Evolutionary conservation across 345 rosid genomes (phyloP).

Genomic region (Rhodomyrtus tomentosa): DNA sequence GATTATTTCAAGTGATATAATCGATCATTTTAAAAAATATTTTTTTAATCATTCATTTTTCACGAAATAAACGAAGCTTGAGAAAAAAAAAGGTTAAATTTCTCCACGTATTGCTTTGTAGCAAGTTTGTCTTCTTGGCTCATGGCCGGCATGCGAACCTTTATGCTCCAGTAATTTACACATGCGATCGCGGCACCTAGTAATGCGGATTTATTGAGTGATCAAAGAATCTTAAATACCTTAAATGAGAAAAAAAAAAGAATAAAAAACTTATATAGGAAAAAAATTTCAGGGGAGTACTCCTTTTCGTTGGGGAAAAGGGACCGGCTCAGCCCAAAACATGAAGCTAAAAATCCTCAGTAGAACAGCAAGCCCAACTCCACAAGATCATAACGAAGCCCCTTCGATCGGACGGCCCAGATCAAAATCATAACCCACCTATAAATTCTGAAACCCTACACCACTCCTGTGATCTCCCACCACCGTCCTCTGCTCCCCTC

Average conservation of each 20-base stretch:
- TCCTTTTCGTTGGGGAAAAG: too few species aligned
- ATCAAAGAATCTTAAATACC: background rate
- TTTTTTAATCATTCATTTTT: background rate
- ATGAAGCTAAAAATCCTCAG: background rate
- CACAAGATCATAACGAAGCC: background rate
- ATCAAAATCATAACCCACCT: background rate
- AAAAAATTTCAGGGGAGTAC: too few species aligned
- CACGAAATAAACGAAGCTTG: rapidly evolving
- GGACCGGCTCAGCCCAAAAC: background rate
- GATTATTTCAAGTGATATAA: background rate
- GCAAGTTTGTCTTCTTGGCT: background rate
- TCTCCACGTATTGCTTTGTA: too few species aligned
- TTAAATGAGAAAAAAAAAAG: background rate
- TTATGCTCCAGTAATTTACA: background rate
- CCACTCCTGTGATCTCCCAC: background rate
- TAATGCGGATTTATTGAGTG: background rate
- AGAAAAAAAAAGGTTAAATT: background rate
- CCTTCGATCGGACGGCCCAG: background rate
- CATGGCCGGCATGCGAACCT: rapidly evolving
- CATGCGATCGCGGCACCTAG: background rate
- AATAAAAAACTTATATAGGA: background rate
- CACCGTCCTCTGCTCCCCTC: background rate
- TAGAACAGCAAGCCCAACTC: background rate
- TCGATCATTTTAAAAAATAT: rapidly evolving
- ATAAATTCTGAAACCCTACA: background rate